Conservation (phyloP, 495 filamentous ascomycete genomes). For the Darksidea phi region DNA sequence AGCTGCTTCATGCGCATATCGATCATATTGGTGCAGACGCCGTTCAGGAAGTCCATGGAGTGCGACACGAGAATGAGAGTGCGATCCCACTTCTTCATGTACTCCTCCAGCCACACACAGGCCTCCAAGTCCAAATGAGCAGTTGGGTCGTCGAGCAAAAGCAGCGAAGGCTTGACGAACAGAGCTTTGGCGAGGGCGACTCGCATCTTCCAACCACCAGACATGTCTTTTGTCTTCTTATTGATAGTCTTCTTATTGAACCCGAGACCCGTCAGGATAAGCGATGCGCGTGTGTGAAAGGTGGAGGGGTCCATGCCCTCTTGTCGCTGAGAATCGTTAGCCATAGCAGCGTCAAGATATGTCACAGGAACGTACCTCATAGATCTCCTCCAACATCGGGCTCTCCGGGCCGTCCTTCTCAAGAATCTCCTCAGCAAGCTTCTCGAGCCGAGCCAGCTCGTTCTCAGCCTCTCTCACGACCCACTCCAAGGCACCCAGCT, state of each 20-base stretch:
- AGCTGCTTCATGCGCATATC: slow-evolving; percentile 92
- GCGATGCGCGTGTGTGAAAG: slow-evolving; percentile 92
- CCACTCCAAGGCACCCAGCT: slow-evolving; percentile 92
- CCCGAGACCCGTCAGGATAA: slow-evolving; percentile 97
- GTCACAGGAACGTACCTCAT: slow-evolving; percentile 67
- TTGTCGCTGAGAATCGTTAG: slow-evolving; percentile 67
- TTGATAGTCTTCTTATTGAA: slow-evolving; percentile 97
- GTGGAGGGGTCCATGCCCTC: slow-evolving; percentile 99
- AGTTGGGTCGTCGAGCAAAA: slow-evolving; percentile 96
- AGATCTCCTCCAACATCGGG: slow-evolving; percentile 88
- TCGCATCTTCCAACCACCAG: slow-evolving; percentile 99
- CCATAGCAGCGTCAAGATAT: neutral
- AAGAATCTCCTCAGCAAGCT: slow-evolving; percentile 81
- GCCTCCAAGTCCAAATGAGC: slow-evolving; percentile 99
- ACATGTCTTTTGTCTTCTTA: slow-evolving; percentile 99
- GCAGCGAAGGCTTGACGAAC: slow-evolving; percentile 94
- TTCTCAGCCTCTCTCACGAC: slow-evolving; percentile 93
- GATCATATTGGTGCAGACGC: slow-evolving; percentile 98
- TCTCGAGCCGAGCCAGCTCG: slow-evolving; percentile 87
- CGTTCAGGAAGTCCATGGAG: slow-evolving; percentile 98
- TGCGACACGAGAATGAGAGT: slow-evolving; percentile 98
- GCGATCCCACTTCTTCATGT: slow-evolving; percentile 98
- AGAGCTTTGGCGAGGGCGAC: slow-evolving; percentile 96
- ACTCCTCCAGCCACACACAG: slow-evolving; percentile 99
- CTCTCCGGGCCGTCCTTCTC: slow-evolving; percentile 89